phyloP scores from a whole-genome alignment of 352 stramenopile species.

The Globisporangium takayamanum region DNA sequence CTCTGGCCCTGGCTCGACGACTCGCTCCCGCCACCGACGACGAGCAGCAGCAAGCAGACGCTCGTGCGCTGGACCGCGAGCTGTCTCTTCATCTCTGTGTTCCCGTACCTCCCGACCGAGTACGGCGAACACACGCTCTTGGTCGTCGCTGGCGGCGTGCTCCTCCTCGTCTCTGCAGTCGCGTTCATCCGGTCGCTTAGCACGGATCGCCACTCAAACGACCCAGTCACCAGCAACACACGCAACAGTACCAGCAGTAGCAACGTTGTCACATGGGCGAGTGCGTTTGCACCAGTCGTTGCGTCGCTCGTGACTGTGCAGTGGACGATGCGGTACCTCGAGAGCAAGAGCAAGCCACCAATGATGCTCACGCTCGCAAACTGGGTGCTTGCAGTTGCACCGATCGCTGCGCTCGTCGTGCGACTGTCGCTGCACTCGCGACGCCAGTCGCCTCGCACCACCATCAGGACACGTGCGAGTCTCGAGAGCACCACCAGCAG shows the following conservation, averaged over 20 bases:
- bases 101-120: constrained; percentile 67
- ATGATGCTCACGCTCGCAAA: constrained; percentile 44
- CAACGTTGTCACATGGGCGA: background rate
- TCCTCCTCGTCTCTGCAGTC: constrained; percentile 14
- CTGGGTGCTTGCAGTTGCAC: constrained; percentile 39
- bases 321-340: constrained; percentile 47
- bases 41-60: background rate
- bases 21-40: constrained; percentile 3
- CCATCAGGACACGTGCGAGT: background rate
- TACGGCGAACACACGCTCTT: constrained; percentile 62
- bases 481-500: constrained; percentile 1
- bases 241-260: background rate
- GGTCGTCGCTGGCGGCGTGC: constrained; percentile 43
- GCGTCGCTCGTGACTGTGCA: constrained; percentile 38
- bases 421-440: constrained; percentile 5
- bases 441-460: background rate
- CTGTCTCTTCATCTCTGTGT: constrained; percentile 59
- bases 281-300: constrained; percentile 16
- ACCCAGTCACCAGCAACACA: no score
- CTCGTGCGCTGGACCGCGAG: constrained; percentile 30
- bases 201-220: no score
- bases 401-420: constrained; percentile 30
- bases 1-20: constrained; percentile 33
- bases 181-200: background rate
- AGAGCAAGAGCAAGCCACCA: constrained; percentile 44